Evolutionary conservation across 2,329 filamentous ascomycete genomes (phyloP).

Genomic region (Epichloe bromicola): DNA sequence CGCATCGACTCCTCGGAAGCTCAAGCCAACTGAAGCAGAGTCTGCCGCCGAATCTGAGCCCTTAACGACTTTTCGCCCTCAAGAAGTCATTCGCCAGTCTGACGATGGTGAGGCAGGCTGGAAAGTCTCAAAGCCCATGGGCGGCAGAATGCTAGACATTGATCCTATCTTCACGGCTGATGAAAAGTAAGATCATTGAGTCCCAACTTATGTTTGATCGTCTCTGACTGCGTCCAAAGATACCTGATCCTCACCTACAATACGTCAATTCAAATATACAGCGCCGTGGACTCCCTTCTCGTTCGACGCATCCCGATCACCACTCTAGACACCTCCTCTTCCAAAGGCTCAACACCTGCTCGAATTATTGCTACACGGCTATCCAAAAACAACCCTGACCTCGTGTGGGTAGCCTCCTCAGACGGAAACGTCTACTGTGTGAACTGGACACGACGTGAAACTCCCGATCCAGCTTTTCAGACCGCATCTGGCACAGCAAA

Average conservation of each 20-base stretch:
- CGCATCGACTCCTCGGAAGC: not conserved
- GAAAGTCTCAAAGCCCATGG: slow-evolving; percentile 51
- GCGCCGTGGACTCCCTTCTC: slow-evolving; percentile 67
- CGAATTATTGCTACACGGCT: slow-evolving; percentile 29
- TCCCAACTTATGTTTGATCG: not conserved
- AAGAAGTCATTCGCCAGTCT: slow-evolving; percentile 15
- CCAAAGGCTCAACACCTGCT: slow-evolving; percentile 13
- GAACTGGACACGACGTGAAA: slow-evolving; percentile 41
- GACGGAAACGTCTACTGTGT: slow-evolving; percentile 44
- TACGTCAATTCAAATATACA: slow-evolving; percentile 68
- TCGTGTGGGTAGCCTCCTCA: slow-evolving; percentile 47
- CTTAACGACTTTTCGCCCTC: slow-evolving; percentile 8
- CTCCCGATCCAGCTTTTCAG: slow-evolving; percentile 28
- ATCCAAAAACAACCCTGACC: slow-evolving; percentile 26
- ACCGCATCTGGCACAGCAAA: slow-evolving; percentile 29
- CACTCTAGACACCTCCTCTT: slow-evolving; percentile 14
- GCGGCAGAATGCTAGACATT: slow-evolving; percentile 50
- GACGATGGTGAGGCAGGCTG: slow-evolving; percentile 30
- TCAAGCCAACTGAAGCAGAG: slow-evolving; percentile 4
- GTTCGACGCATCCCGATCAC: slow-evolving; percentile 53
- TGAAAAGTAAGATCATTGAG: slow-evolving; percentile 38
- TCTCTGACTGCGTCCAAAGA: slow-evolving; percentile 26
- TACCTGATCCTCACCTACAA: slow-evolving; percentile 64
- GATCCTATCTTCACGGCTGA: slow-evolving; percentile 49
- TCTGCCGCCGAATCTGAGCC: slow-evolving; percentile 4